These are phyloP conservation scores for Cairneyella variabilis DNA, from an alignment of 495 filamentous ascomycete species.

Conservation along the genomic window DNA sequence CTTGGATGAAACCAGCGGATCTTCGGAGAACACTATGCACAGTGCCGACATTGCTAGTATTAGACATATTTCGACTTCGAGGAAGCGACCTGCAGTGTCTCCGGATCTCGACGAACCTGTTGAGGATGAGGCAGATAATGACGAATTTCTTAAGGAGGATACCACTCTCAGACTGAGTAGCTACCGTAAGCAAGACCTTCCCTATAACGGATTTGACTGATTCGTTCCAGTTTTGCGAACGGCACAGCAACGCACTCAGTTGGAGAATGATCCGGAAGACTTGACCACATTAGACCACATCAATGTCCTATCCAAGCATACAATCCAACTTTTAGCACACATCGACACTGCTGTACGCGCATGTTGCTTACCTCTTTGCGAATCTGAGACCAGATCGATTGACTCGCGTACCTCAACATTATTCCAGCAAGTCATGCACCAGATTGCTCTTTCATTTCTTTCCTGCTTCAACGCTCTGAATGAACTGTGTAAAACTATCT, in stretches of 20 bases:
- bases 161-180: slow-evolving; percentile 5
- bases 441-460: slow-evolving; percentile 10
- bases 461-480: slow-evolving; percentile 29
- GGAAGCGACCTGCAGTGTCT: neutral
- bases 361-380: slow-evolving; percentile 9
- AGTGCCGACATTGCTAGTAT: neutral
- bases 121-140: neutral
- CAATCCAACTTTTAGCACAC: slow-evolving; percentile 3
- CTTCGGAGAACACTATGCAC: neutral
- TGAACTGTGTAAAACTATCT: slow-evolving; percentile 27
- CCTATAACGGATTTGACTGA: neutral
- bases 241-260: slow-evolving; percentile 5
- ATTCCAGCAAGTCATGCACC: slow-evolving; percentile 17
- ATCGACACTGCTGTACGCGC: slow-evolving; percentile 10
- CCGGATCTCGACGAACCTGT: neutral
- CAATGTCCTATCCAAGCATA: slow-evolving; percentile 2
- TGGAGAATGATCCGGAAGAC: slow-evolving; percentile 23
- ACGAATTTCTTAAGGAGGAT: neutral
- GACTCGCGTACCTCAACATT: slow-evolving; percentile 5
- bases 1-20: neutral
- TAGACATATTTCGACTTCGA: no score
- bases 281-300: slow-evolving; percentile 8
- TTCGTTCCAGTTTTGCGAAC: slow-evolving; percentile 1
- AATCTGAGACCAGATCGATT: slow-evolving; percentile 1
- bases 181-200: slow-evolving; percentile 12